Evolutionary conservation across 768 basidiomycete genomes (phyloP).

Genomic region (Mycena filopes): DNA sequence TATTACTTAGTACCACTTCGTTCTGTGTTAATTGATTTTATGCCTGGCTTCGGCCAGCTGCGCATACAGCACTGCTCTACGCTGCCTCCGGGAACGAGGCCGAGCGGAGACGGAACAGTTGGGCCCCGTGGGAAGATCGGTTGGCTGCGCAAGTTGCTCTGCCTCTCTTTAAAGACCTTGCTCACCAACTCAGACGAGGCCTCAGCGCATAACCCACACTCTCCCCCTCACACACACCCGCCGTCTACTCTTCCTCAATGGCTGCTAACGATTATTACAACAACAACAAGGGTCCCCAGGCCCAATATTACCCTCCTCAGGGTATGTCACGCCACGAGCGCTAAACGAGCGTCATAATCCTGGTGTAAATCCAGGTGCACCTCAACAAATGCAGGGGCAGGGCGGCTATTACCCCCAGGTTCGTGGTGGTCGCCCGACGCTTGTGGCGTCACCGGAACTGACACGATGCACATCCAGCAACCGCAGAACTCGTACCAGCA

Average conservation of each 20-base stretch:
- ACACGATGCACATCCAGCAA: slow-evolving; percentile 52
- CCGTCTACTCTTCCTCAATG: slow-evolving; percentile 50
- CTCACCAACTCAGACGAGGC: background rate
- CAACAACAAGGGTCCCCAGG: slow-evolving; percentile 49
- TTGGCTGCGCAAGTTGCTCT: too few relatives aligned
- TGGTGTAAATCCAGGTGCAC: slow-evolving; percentile 38
- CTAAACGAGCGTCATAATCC: slow-evolving; percentile 27
- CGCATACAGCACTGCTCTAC: slow-evolving; percentile 9
- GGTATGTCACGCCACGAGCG: slow-evolving; percentile 46
- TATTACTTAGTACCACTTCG: slow-evolving; percentile 25
- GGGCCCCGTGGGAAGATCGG: too few relatives aligned
- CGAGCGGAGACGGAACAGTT: background rate
- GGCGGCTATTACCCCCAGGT: slow-evolving; percentile 77
- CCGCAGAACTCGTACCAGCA: slow-evolving; percentile 75
- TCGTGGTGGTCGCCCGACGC: slow-evolving; percentile 11
- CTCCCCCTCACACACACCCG: slow-evolving; percentile 26
- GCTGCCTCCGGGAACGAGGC: background rate
- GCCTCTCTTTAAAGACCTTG: too few relatives aligned
- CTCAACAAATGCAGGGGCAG: slow-evolving; percentile 72
- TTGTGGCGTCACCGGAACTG: slow-evolving; percentile 2
- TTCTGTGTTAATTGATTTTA: slow-evolving; percentile 29
- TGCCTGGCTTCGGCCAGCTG: slow-evolving; percentile 30
- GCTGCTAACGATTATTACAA: slow-evolving; percentile 82
- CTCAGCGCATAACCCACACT: slow-evolving; percentile 2
- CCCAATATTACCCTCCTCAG: slow-evolving; percentile 65